phyloP scores from a whole-genome alignment of 192 early-diverging fungal species.

The Umbelopsis ramanniana region DNA sequence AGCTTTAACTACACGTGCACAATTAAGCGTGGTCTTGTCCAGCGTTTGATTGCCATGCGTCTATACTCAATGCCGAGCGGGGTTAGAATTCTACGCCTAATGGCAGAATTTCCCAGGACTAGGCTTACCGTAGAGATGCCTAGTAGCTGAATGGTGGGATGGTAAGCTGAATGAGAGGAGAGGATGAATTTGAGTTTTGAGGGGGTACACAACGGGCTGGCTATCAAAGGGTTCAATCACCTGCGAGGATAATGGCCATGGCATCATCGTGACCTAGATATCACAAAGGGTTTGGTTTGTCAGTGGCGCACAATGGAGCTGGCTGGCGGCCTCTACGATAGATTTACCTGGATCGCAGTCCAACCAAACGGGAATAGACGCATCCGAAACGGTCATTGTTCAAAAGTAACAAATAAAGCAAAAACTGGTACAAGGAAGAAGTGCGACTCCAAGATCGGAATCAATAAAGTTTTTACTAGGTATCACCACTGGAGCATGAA shows the following conservation, averaged over 20 bases:
- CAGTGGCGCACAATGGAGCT: no score
- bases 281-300: neutral
- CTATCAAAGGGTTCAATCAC: neutral
- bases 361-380: slow-evolving; percentile 21
- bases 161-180: slow-evolving; percentile 2
- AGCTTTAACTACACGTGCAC: slow-evolving; percentile 27
- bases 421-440: no score
- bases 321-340: neutral
- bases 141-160: slow-evolving; percentile 23
- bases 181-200: neutral
- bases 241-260: slow-evolving; percentile 35
- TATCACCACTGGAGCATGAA: no score
- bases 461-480: no score
- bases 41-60: slow-evolving; percentile 31
- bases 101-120: neutral
- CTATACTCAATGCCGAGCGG: slow-evolving; percentile 13
- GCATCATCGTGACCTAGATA: slow-evolving; percentile 34
- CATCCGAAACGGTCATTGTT: neutral
- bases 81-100: neutral
- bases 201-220: neutral
- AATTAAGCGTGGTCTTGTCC: slow-evolving; percentile 28
- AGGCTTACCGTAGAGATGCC: slow-evolving; percentile 33
- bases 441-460: no score
- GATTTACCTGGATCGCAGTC: slow-evolving; percentile 30
- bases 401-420: neutral